Evolutionary conservation across 139 green algal species (phyloP), one percentile per base, ranked within the genome.

Genomic region (Haematococcus lacustris): DNA sequence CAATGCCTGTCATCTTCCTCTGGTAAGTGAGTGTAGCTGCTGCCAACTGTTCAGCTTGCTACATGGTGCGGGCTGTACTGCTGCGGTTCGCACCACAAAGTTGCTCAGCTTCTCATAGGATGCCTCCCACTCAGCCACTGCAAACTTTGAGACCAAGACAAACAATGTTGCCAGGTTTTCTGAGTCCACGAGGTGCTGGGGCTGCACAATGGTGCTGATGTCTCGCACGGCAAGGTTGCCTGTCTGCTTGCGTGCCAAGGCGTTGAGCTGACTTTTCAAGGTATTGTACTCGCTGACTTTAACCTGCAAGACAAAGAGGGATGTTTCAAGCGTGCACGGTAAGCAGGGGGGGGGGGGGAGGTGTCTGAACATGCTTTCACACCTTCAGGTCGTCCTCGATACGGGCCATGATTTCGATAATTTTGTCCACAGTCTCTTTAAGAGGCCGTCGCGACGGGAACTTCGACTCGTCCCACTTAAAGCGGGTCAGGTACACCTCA

Each of bases 351-450:
- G n/a, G n/a, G n/a, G n/a, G n/a, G n/a, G n/a, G n/a, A n/a, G n/a
- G n/a, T n/a, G n/a, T n/a, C n/a, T n/a, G n/a, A n/a, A n/a, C n/a
- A n/a, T n/a, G n/a, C n/a, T n/a, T n/a, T n/a, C 78, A 28, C 70
- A 96, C 90, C 91, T 98, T 99, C 30, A 99, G 81, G 70, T 98
- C 95, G 66, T 98, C 95, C 62, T 99, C 95, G 32, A 98, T 80
- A 66, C 90, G 92, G 26, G 76, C 71, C 23, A 98, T 77, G 17
- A 81, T 88, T 57, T 98, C 94, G 3, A 77, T 84, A 40, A 99
- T 91, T 63, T 91, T 91, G 1, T 91, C 80, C 28, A 99, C 86
- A 13, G 88, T 96, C 64, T 99, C 96, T 51, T 87, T 87, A 38
- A 98, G 83, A 0, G 92, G 87, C 5, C 88, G 81, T 9, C 90